These are phyloP conservation scores for Populus trichocarpa DNA, from an alignment of 441 rosid genomes.

Conservation along the genomic window DNA sequence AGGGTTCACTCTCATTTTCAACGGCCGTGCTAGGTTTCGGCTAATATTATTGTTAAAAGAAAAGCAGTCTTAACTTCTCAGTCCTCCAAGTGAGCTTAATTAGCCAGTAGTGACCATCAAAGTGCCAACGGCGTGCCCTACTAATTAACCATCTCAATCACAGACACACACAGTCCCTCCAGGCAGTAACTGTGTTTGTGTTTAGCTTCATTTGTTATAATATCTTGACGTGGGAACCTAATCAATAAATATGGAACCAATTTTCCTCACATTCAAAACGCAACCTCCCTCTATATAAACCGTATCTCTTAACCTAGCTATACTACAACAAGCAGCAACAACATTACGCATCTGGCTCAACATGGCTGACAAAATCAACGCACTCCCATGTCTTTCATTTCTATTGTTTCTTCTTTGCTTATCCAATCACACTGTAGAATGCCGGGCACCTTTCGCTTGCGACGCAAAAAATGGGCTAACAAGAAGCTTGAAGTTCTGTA, in stretches of 20 bases:
- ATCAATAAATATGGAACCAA: constrained; percentile 20
- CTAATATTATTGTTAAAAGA: background rate
- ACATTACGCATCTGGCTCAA: background rate
- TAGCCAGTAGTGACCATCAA: background rate
- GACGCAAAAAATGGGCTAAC: constrained; percentile 65
- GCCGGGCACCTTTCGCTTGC: constrained; percentile 72
- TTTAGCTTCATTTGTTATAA: background rate
- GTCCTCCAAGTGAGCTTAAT: background rate
- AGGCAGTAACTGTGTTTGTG: background rate
- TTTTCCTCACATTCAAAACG: background rate
- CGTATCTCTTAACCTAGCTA: background rate
- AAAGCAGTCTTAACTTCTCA: background rate
- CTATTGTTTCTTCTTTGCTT: constrained; percentile 3
- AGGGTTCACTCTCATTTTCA: background rate
- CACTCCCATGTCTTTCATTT: constrained; percentile 1
- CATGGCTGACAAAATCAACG: background rate
- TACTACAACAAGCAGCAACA: background rate
- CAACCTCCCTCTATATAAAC: constrained; percentile 34
- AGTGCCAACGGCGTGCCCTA: constrained; percentile 17
- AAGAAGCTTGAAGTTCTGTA: constrained; percentile 53
- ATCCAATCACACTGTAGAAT: constrained; percentile 20
- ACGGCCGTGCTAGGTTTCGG: constrained; percentile 15
- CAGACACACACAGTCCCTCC: background rate
- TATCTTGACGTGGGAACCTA: constrained; percentile 43
- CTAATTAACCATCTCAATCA: constrained; percentile 8